These are phyloP conservation scores for Cryphonectria radicalis DNA, from an alignment of 2,329 filamentous ascomycete species.

Conservation along the genomic window DNA sequence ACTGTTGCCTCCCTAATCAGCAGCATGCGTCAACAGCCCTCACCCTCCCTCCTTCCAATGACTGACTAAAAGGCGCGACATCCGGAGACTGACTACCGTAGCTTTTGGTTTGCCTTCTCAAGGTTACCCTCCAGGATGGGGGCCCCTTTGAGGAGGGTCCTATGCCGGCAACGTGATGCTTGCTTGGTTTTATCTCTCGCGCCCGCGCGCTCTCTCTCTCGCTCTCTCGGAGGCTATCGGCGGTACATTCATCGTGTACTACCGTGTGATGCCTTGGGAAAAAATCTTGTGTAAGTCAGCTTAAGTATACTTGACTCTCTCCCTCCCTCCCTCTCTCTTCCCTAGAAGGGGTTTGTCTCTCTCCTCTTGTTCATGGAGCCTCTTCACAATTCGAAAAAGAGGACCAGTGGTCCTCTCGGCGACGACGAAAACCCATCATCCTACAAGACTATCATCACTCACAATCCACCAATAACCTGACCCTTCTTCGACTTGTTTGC, in stretches of 20 bases:
- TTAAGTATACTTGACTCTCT: conserved; percentile 22
- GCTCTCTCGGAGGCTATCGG: conserved; percentile 20
- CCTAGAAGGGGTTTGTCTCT: background rate
- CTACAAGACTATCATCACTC: conserved; percentile 2
- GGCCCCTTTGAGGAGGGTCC: background rate
- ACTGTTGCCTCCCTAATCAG: conserved; percentile 19
- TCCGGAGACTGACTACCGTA: conserved; percentile 4
- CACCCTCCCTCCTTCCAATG: conserved; percentile 7
- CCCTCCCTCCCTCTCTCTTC: background rate
- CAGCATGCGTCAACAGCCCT: conserved; percentile 14
- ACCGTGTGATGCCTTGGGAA: background rate
- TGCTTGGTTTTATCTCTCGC: conserved; percentile 14
- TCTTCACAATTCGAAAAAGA: conserved; percentile 12
- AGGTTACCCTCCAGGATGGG: background rate
- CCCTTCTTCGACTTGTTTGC: conserved; percentile 32
- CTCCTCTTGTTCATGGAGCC: conserved; percentile 20
- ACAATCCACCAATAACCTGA: background rate
- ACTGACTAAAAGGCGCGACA: conserved; percentile 19
- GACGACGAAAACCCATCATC: background rate
- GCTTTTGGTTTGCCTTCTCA: conserved; percentile 10
- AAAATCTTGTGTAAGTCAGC: conserved; percentile 4
- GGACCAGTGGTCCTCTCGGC: conserved; percentile 14
- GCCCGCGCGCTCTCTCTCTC: background rate
- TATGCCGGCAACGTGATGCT: conserved; percentile 26
- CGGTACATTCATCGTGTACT: conserved; percentile 10